phyloP scores from a whole-genome alignment of 371 early-diverging fungal species.

The Mortierella sp. region DNA sequence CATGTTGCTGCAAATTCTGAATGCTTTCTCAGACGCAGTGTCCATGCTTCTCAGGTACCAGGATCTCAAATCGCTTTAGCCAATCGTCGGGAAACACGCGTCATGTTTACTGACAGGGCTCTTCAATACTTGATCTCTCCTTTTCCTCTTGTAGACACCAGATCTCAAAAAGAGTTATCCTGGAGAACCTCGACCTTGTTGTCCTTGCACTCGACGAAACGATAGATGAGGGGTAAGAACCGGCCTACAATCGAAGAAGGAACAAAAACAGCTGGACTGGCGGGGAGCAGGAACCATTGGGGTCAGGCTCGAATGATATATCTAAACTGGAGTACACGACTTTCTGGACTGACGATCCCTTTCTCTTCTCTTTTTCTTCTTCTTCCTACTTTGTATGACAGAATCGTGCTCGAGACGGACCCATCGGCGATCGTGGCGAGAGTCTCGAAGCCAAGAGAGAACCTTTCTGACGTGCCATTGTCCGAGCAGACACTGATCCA shows the following conservation, averaged over 20 bases:
- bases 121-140: neutral
- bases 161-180: constrained; percentile 89
- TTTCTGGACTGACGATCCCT: constrained; percentile 1
- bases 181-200: constrained; percentile 93
- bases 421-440: constrained; percentile 87
- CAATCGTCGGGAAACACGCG: too few species aligned
- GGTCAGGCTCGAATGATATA: neutral
- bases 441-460: constrained; percentile 89
- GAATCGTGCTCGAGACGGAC: constrained; percentile 90
- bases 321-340: neutral
- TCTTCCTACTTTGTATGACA: constrained; percentile 22
- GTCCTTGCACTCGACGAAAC: constrained; percentile 94
- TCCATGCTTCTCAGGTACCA: constrained; percentile 82
- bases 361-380: neutral
- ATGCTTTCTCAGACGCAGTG: constrained; percentile 87
- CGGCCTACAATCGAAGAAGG: neutral
- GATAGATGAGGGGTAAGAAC: constrained; percentile 91
- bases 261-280: neutral
- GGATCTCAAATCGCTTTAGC: too few species aligned
- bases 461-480: constrained; percentile 83
- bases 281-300: neutral
- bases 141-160: constrained; percentile 67
- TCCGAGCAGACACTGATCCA: constrained; percentile 92
- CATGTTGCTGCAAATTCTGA: constrained; percentile 81
- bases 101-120: neutral